Evolutionary conservation across 1,139 yeast genomes (phyloP).

Genomic region (Saccharomyces hybrid): DNA sequence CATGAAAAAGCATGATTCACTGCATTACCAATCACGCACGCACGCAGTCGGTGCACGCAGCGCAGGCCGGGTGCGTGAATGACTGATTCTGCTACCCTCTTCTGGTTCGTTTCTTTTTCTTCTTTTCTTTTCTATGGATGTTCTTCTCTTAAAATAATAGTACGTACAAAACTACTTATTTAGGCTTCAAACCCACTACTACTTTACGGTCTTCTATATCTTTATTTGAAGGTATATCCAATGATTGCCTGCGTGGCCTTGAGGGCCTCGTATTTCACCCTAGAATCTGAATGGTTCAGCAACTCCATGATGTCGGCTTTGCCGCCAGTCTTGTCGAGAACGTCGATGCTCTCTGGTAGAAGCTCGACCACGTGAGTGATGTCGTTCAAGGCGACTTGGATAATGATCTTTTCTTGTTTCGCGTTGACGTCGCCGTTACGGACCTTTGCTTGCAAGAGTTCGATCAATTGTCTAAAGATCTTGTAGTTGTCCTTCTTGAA

Average conservation of each 20-base stretch:
- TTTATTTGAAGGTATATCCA: conserved; percentile 51
- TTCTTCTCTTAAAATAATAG: neutral
- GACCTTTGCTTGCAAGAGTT: conserved; percentile 34
- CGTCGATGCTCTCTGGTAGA: conserved; percentile 48
- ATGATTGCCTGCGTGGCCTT: conserved; percentile 90
- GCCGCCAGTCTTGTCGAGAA: conserved; percentile 45
- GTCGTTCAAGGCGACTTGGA: conserved; percentile 48
- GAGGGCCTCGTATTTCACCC: conserved; percentile 89
- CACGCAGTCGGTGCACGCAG: neutral
- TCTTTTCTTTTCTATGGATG: neutral
- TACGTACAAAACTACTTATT: conserved; percentile 1
- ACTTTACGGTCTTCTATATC: conserved; percentile 15
- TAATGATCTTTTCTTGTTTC: conserved; percentile 26
- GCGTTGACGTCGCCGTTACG: conserved; percentile 14
- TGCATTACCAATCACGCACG: neutral
- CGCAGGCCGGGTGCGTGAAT: neutral
- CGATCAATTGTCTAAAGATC: conserved; percentile 50
- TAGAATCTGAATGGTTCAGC: conserved; percentile 75
- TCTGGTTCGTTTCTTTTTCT: neutral
- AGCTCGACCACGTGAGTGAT: conserved; percentile 64
- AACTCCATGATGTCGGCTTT: conserved; percentile 79
- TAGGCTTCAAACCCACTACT: neutral
- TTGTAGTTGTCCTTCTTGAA: conserved; percentile 78
- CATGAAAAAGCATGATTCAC: neutral
- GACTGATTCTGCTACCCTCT: neutral